Base-by-base conservation (phyloP, 257 asterid species). In the Fraxinus cuspidata region DNA sequence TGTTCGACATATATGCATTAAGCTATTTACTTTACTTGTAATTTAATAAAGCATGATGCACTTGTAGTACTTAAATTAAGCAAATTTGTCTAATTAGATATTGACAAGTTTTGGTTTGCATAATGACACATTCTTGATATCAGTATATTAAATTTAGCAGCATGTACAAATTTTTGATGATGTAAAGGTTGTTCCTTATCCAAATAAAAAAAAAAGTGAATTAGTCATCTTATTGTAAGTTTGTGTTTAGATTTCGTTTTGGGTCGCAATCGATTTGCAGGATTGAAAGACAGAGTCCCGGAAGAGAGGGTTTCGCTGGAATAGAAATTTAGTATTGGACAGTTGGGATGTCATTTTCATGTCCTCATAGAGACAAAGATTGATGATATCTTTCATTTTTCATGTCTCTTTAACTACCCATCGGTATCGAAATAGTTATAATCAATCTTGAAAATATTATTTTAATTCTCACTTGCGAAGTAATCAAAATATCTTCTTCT, bases 231-330 rank as follows among this genome's bases (percentile, higher is more conserved):
- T 70, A 35, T 51, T 66, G 60, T 65, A 58, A 71, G 5, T 72
- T 77, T 49, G 70, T 63, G 29, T 28, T 67, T 67, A 35, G 21
- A 72, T 70, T 31, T 71, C 18, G 71, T 60, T 67, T 11, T 16
- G 60, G 49, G 83, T 83, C 83, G 16, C 81, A 66, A 76, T 83
- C 86, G 56, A 44, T 35, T 67, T 38, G 25, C 34, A 74, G 27
- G 49, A 67, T 80, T 60, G 18, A 25, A 76, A 34, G 74, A 76
- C 84, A 47, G 44, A 31, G 73, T 74, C 47, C 60, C 44, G 68
- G 75, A 31, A 58, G 71, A 31, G 70, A 40, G 74, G 77, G 29
- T 32, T 38, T 38, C 49, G 64, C 71, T 13, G 77, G 80, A 75
- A 74, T 32, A 32, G 28, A 58, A n/a, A 58, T 74, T 38, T 37